Evolutionary conservation across 1,284 basidiomycete genomes (phyloP), one percentile per base, ranked within the genome.

Genomic region (Apiotrichum porosum): DNA sequence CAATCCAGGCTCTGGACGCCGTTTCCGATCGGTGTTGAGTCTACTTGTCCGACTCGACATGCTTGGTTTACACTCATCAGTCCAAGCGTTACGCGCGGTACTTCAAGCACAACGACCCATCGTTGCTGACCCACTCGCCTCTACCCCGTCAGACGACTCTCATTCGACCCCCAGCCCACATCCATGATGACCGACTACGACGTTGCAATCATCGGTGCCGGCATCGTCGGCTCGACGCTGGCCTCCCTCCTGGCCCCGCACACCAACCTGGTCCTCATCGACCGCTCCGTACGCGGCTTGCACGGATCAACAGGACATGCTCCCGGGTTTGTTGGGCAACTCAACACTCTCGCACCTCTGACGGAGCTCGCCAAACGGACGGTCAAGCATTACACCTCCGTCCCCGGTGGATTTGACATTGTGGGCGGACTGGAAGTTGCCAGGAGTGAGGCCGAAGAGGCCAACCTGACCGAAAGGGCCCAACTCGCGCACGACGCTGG

Each of bases 241-340:
- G 73, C 78, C 33, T 72, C 78, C 42, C 59, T 58, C 1, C 42
- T 61, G 4, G 72, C 76, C 17, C 61, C 74, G 3, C 80, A 74
- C 9, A 74, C 74, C 0, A 69, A 74, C 50, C 75, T 72, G 9
- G 69, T 77, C 2, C 70, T 73, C 23, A 76, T 80, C 49, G 79
- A 61, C 45, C 50, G 56, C 13, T 45, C 53, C 42, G 37, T 61
- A 1, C 40, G 35, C 19, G 53, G 48, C 14, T 42, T 58, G 2
- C 56, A 50, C 0, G 61, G 61, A 1, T 56, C 59, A 13, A 63
- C 61, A 3, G 61, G 59, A 4, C 61, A 61, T 24, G 61, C 61
- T 5, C 61, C 61, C 4, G 61, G 61, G 22, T 54, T 62, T 36
- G 62, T 61, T 12, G 60, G 60, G 4, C 57, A 58, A 37, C 45